Percentiles rank a stretch among this genome's conserved stretches.
Conservation (phyloP, 441 rosid species). For the Gossypium schwendimanii region DNA sequence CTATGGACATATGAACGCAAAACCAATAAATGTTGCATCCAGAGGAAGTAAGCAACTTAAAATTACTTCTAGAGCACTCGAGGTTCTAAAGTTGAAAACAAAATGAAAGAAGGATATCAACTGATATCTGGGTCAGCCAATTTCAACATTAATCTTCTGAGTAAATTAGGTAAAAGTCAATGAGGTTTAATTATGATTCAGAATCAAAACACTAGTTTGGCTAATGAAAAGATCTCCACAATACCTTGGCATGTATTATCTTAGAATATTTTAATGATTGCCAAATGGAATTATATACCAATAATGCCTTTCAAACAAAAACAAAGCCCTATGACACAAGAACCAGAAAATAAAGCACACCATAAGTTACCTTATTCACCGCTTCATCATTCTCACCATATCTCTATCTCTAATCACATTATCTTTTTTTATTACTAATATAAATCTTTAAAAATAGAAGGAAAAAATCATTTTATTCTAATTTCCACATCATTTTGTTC, state of each 20-base stretch:
- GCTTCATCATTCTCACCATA: not conserved
- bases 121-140: not conserved
- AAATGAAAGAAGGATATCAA: not conserved
- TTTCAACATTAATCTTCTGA: not conserved
- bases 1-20: slow-evolving; percentile 28
- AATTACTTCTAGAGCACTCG: not conserved
- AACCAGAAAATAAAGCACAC: not conserved
- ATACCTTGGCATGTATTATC: not conserved
- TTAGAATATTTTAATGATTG: not conserved
- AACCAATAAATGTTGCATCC: not conserved
- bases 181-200: not conserved
- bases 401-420: not conserved
- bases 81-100: not conserved
- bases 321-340: not conserved
- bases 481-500: not conserved
- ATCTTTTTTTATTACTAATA: not conserved
- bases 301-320: not conserved
- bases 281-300: not conserved
- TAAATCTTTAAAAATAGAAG: not conserved
- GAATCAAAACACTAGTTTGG: not conserved
- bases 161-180: not conserved
- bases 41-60: not conserved
- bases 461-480: not conserved
- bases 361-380: not conserved
- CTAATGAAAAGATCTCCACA: not conserved